These are phyloP conservation scores for Penicillium canariense DNA, from an alignment of 495 filamentous ascomycete genomes.

Conservation along the genomic window DNA sequence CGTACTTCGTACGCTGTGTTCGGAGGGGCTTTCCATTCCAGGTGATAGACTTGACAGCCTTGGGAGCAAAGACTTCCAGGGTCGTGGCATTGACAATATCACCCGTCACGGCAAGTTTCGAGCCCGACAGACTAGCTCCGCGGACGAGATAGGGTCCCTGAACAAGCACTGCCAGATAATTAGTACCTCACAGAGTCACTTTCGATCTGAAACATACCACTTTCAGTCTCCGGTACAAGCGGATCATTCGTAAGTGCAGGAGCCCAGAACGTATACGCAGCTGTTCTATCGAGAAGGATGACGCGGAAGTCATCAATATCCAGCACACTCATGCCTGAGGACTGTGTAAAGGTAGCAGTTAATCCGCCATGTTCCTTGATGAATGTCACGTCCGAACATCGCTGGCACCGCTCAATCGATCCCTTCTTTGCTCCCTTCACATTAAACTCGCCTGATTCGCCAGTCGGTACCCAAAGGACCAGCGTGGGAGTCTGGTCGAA, in stretches of 20 bases:
- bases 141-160: constrained; percentile 65
- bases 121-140: constrained; percentile 46
- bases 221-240: constrained; percentile 42
- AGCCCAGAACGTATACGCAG: constrained; percentile 57
- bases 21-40: constrained; percentile 54
- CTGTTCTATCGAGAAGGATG: constrained; percentile 48
- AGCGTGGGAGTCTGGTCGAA: constrained; percentile 48
- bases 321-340: constrained; percentile 45
- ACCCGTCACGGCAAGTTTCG: constrained; percentile 55
- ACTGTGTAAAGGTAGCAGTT: constrained; percentile 43
- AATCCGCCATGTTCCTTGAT: constrained; percentile 30
- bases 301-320: constrained; percentile 46
- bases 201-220: constrained; percentile 27
- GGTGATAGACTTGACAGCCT: constrained; percentile 43
- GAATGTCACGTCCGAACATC: constrained; percentile 41
- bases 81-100: constrained; percentile 62
- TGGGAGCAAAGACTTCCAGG: constrained; percentile 60
- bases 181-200: no score
- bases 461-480: constrained; percentile 53
- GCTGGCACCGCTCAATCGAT: constrained; percentile 28
- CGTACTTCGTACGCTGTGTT: constrained; percentile 38
- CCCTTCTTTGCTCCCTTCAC: constrained; percentile 46
- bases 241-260: constrained; percentile 53
- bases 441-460: constrained; percentile 54
- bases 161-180: constrained; percentile 49